Evolutionary conservation across 2,329 filamentous ascomycete species (phyloP).

Genomic region (Xylariaceae sp.): DNA sequence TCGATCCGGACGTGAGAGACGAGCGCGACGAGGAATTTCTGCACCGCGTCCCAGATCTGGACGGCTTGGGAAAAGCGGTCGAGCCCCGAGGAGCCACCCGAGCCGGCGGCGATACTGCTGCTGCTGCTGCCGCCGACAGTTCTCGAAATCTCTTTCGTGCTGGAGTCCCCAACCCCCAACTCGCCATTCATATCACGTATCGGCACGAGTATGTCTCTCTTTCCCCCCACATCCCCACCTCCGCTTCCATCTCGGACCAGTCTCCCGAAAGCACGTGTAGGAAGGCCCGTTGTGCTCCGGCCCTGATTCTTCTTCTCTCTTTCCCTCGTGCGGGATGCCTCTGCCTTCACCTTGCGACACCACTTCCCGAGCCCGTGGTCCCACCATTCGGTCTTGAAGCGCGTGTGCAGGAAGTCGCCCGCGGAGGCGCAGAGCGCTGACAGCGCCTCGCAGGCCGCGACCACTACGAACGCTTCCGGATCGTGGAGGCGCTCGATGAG

Average conservation of each 20-base stretch:
- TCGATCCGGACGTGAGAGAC: conserved; percentile 58
- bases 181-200: conserved; percentile 20
- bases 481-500: conserved; percentile 64
- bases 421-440: conserved; percentile 63
- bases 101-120: not conserved
- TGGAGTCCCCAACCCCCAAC: conserved; percentile 18
- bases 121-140: conserved; percentile 2
- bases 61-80: conserved; percentile 56
- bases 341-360: conserved; percentile 40
- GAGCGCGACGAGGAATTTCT: conserved; percentile 55
- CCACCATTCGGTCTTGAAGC: conserved; percentile 70
- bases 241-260: too few relatives aligned
- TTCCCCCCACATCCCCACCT: not conserved
- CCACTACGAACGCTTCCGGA: conserved; percentile 60
- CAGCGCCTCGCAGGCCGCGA: conserved; percentile 66
- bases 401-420: conserved; percentile 72
- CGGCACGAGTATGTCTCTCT: conserved; percentile 24
- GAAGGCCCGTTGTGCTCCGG: not conserved
- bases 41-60: conserved; percentile 59
- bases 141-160: conserved; percentile 10
- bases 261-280: too few relatives aligned
- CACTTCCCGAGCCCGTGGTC: conserved; percentile 44
- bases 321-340: conserved; percentile 22
- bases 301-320: conserved; percentile 8
- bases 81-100: conserved; percentile 34